Evolutionary conservation across 176 grass and related monocot species (phyloP).

Genomic region (Hordeum vulgare): MorexV3_pseudomolecules_assembly NC_058521.1:25901940-25902439

Average conservation of each 20-base stretch:
- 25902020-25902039: neutral
- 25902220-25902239: conserved; percentile 85
- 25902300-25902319: conserved; percentile 65
- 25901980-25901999: neutral
- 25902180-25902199: conserved; percentile 88
- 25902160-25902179: conserved; percentile 19
- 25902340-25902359: neutral
- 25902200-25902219: conserved; percentile 63
- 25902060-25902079: neutral
- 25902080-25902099: neutral
- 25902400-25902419: neutral
- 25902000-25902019: neutral
- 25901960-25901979: neutral
- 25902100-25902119: neutral
- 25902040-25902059: neutral
- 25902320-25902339: neutral
- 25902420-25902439: neutral
- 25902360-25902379: neutral
- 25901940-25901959: neutral
- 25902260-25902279: conserved; percentile 48
- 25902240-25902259: conserved; percentile 67
- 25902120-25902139: neutral
- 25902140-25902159: neutral
- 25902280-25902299: conserved; percentile 67
- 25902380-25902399: neutral